These are phyloP conservation scores for Cyberlindnera mycetangii DNA, from an alignment of 805 yeast genomes.

Conservation along the genomic window DNA sequence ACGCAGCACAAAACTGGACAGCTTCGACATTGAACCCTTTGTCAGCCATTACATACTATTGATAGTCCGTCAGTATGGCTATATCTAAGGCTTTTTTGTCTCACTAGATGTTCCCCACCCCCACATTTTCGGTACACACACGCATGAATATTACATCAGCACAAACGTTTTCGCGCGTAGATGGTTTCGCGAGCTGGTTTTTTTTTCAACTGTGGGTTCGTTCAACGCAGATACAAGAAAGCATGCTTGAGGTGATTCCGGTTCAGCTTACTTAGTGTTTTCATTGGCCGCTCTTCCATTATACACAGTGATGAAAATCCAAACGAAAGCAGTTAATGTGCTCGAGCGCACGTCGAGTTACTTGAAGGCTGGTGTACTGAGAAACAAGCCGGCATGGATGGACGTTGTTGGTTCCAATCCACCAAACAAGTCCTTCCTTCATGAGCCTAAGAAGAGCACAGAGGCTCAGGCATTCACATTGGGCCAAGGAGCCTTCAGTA, in stretches of 20 bases:
- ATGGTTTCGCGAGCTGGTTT: background rate
- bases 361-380: slow-evolving; percentile 65
- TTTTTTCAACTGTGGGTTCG: background rate
- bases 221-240: too few relatives aligned
- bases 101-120: background rate
- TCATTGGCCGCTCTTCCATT: too few relatives aligned
- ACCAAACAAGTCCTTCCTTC: slow-evolving; percentile 58
- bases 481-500: slow-evolving; percentile 14
- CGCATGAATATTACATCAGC: background rate
- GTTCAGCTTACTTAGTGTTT: too few relatives aligned
- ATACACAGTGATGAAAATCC: slow-evolving; percentile 61
- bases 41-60: too few relatives aligned
- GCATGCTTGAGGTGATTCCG: too few relatives aligned
- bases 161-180: background rate
- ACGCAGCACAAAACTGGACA: background rate
- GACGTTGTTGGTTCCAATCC: slow-evolving; percentile 81
- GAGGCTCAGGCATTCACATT: slow-evolving; percentile 6
- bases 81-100: too few relatives aligned
- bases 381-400: slow-evolving; percentile 83
- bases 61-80: too few relatives aligned
- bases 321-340: slow-evolving; percentile 71
- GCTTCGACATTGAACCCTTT: background rate
- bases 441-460: slow-evolving; percentile 22
- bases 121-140: slow-evolving; percentile 3
- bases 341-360: slow-evolving; percentile 79